phyloP scores from a whole-genome alignment of 306 rosid species.

The Glycine latifolia region DNA sequence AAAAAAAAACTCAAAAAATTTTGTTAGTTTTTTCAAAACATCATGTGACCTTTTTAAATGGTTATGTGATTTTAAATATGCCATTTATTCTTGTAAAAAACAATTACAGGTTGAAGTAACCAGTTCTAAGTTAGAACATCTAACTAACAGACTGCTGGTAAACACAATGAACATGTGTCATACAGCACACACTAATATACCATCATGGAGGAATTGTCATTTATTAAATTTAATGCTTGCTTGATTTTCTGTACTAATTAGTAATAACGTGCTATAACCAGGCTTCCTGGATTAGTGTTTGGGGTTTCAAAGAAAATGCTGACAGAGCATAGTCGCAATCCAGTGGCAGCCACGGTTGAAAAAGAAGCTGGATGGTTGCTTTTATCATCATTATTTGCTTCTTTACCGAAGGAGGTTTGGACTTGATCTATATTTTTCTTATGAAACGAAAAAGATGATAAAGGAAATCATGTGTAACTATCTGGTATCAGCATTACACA shows the following conservation, averaged over 20 bases:
- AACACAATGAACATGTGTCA: neutral
- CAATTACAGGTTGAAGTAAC: neutral
- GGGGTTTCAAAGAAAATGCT: slow-evolving; percentile 91
- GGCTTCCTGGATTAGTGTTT: slow-evolving; percentile 86
- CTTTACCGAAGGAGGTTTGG: slow-evolving; percentile 88
- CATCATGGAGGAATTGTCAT: slow-evolving; percentile 4
- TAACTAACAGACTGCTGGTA: neutral
- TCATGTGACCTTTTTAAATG: neutral
- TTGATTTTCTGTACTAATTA: slow-evolving; percentile 30
- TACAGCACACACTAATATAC: neutral
- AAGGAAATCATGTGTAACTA: slow-evolving; percentile 31
- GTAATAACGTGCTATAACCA: slow-evolving; percentile 46
- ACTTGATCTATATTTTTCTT: slow-evolving; percentile 9
- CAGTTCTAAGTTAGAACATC: neutral
- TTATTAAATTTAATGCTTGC: slow-evolving; percentile 34
- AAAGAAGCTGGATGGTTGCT: slow-evolving; percentile 98
- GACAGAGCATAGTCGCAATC: slow-evolving; percentile 77
- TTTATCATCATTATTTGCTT: slow-evolving; percentile 84
- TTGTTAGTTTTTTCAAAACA: neutral
- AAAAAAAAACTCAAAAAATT: neutral
- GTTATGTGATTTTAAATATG: neutral
- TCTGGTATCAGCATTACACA: slow-evolving; percentile 27
- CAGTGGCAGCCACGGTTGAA: slow-evolving; percentile 75
- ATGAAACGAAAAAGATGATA: neutral
- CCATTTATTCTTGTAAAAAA: too few species aligned